Evolutionary conservation across 768 basidiomycete genomes (phyloP).

Genomic region (Naganishia randhawae): DNA sequence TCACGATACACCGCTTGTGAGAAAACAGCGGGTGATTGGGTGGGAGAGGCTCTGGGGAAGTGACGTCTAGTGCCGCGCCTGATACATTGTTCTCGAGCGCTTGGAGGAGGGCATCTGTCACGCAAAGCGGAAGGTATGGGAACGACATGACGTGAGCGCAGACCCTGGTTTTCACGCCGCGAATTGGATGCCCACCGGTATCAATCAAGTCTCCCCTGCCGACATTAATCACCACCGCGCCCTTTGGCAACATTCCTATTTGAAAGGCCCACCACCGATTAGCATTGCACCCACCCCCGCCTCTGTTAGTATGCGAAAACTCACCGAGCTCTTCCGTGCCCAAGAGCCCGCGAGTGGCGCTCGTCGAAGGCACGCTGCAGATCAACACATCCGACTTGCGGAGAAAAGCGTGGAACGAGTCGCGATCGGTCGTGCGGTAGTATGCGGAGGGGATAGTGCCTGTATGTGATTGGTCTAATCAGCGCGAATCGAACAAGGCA

Average conservation of each 20-base stretch:
- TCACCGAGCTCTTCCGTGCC: conserved; percentile 39
- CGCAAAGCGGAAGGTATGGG: neutral
- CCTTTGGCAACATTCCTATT: conserved; percentile 41
- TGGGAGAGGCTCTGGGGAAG: conserved; percentile 52
- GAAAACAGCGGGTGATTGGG: conserved; percentile 46
- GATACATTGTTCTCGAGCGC: conserved; percentile 35
- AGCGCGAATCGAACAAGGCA: neutral
- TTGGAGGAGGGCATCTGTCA: conserved; percentile 35
- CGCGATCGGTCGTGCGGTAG: conserved; percentile 38
- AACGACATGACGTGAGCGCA: conserved; percentile 18
- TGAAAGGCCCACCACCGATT: neutral
- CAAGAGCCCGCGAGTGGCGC: conserved; percentile 37
- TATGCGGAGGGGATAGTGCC: conserved; percentile 43
- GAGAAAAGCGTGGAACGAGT: conserved; percentile 41
- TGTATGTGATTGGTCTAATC: conserved; percentile 13
- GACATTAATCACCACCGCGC: conserved; percentile 50
- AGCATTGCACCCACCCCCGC: neutral
- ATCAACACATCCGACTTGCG: conserved; percentile 43
- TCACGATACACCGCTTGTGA: conserved; percentile 49
- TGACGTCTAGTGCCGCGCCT: conserved; percentile 49
- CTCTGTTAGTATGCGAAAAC: conserved; percentile 21
- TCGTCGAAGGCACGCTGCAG: conserved; percentile 42
- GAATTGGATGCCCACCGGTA: conserved; percentile 37
- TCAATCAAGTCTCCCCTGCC: conserved; percentile 50
- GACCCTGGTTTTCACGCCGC: neutral